These are phyloP conservation scores for Penstemon davidsonii DNA, from an alignment of 257 asterid species.

Conservation along the genomic window DNA sequence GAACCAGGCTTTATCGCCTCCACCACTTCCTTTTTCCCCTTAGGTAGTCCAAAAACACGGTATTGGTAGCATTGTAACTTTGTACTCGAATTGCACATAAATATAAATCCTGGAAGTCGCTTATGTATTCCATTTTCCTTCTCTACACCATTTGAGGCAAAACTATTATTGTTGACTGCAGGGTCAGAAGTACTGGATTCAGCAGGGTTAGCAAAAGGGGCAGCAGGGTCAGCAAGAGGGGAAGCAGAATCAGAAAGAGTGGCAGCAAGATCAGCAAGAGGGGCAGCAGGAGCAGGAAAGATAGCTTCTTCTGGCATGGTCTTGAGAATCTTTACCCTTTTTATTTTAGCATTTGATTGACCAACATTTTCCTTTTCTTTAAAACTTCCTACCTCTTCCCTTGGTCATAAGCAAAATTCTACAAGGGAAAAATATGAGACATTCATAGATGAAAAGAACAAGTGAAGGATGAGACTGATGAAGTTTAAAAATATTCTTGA, in stretches of 20 bases:
- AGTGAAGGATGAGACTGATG: conserved; percentile 15
- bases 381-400: conserved; percentile 32
- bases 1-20: conserved; percentile 62
- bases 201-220: conserved; percentile 21
- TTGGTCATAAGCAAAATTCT: conserved; percentile 37
- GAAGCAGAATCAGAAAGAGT: conserved; percentile 29
- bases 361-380: conserved; percentile 31
- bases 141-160: conserved; percentile 29
- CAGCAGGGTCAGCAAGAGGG: conserved; percentile 26
- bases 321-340: conserved; percentile 28
- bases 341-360: conserved; percentile 26
- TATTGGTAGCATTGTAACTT: conserved; percentile 66
- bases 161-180: conserved; percentile 19
- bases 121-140: conserved; percentile 26
- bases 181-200: conserved; percentile 32
- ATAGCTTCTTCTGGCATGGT: conserved; percentile 19
- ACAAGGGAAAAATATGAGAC: conserved; percentile 12
- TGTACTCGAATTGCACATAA: conserved; percentile 62
- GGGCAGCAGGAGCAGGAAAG: conserved; percentile 28
- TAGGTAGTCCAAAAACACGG: conserved; percentile 83
- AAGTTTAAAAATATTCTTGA: conserved; percentile 8
- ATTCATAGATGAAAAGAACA: neutral
- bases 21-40: conserved; percentile 43
- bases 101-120: conserved; percentile 60
- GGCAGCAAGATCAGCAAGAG: neutral